Evolutionary conservation across 768 basidiomycete genomes (phyloP).

Genomic region (Paxillus ammoniavirescens): DNA sequence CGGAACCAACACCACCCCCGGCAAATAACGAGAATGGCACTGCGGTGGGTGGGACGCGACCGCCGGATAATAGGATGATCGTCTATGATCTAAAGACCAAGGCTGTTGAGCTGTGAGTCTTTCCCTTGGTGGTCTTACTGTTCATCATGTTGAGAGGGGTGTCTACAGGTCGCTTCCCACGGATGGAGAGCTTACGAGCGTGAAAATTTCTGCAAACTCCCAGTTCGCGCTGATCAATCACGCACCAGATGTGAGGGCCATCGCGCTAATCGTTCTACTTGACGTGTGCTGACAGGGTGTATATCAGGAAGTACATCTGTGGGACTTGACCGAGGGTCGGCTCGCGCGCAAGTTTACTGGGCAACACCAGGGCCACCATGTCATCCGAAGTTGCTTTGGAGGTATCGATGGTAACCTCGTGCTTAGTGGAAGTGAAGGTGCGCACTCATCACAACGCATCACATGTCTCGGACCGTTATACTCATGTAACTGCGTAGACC

Average conservation of each 20-base stretch:
- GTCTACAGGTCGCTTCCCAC: constrained; percentile 56
- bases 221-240: constrained; percentile 85
- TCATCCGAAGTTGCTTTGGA: constrained; percentile 93
- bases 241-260: constrained; percentile 71
- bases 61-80: constrained; percentile 62
- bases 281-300: constrained; percentile 8
- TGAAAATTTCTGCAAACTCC: constrained; percentile 84
- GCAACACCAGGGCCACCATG: constrained; percentile 78
- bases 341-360: constrained; percentile 82
- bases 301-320: constrained; percentile 82
- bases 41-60: constrained; percentile 34
- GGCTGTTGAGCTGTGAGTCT: constrained; percentile 63
- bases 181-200: constrained; percentile 83
- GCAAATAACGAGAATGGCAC: constrained; percentile 33
- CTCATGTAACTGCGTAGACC: constrained; percentile 53
- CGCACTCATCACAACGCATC: constrained; percentile 16
- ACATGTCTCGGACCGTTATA: constrained; percentile 1
- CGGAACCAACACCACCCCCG: constrained; percentile 35
- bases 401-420: constrained; percentile 87
- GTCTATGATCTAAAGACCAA: constrained; percentile 75
- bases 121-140: constrained; percentile 7
- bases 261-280: not conserved
- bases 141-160: constrained; percentile 7
- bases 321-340: constrained; percentile 71
- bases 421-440: constrained; percentile 94